phyloP scores from a whole-genome alignment of 164 flowering plant genomes.

The Cinnamomum chago region DNA sequence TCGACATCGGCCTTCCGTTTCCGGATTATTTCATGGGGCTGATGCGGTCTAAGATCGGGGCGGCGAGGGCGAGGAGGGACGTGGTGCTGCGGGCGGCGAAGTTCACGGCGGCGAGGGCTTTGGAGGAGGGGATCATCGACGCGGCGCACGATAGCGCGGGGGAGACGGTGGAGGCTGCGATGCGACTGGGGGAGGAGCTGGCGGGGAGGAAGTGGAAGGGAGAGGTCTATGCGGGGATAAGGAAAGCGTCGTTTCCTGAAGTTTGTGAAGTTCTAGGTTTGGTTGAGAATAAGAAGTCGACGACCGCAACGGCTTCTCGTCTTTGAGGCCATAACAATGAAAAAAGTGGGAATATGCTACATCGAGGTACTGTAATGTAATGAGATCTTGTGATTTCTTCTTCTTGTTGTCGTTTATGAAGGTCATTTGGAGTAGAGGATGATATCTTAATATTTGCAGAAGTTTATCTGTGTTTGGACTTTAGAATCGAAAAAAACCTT shows the following conservation, averaged over 20 bases:
- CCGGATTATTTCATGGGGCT: constrained; percentile 23
- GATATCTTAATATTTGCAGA: too few relatives aligned
- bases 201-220: constrained; percentile 60
- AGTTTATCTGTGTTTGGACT: too few relatives aligned
- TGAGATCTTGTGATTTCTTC: too few relatives aligned
- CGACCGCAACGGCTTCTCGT: background rate
- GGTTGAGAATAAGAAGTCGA: constrained; percentile 18
- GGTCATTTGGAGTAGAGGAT: too few relatives aligned
- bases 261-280: constrained; percentile 20
- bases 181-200: constrained; percentile 47
- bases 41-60: constrained; percentile 37
- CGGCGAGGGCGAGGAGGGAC: constrained; percentile 35
- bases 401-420: too few relatives aligned
- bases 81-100: constrained; percentile 44
- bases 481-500: too few relatives aligned
- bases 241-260: constrained; percentile 37
- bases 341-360: background rate
- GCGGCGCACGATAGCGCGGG: constrained; percentile 38
- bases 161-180: constrained; percentile 56
- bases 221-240: constrained; percentile 41
- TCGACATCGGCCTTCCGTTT: constrained; percentile 42
- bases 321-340: constrained; percentile 8
- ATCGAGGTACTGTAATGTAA: too few relatives aligned
- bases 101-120: constrained; percentile 46
- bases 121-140: constrained; percentile 48